Conservation (phyloP, 2,329 filamentous ascomycete genomes). For the Paecilomyces sp. region DNA sequence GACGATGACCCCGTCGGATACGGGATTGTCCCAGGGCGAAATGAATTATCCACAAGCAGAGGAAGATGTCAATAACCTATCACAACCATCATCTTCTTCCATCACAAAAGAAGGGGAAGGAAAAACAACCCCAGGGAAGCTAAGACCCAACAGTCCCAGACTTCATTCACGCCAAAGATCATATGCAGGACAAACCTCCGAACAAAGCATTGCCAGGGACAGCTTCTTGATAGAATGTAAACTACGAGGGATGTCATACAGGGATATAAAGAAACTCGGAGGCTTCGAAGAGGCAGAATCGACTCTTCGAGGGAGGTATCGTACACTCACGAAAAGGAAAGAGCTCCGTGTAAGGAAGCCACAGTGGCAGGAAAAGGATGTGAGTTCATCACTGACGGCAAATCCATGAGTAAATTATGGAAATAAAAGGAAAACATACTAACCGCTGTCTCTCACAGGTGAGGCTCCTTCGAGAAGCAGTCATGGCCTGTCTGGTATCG, state of each 20-base stretch:
- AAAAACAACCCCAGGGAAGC: background rate
- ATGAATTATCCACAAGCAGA: background rate
- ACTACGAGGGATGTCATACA: slow-evolving; percentile 37
- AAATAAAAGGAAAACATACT: background rate
- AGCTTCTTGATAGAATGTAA: slow-evolving; percentile 35
- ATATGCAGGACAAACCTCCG: slow-evolving; percentile 5
- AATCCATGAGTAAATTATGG: background rate
- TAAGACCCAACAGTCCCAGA: background rate
- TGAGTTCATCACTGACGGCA: slow-evolving; percentile 19
- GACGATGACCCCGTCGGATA: background rate
- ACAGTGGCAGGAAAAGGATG: slow-evolving; percentile 36
- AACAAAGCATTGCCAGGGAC: slow-evolving; percentile 23
- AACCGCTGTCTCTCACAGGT: slow-evolving; percentile 19
- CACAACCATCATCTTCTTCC: background rate
- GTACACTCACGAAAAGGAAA: slow-evolving; percentile 39
- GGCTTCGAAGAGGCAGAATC: slow-evolving; percentile 41
- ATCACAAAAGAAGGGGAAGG: background rate
- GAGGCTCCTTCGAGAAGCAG: slow-evolving; percentile 33
- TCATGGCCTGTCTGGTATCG: slow-evolving; percentile 17
- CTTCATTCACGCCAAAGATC: background rate
- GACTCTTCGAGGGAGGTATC: slow-evolving; percentile 40
- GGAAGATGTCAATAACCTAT: background rate
- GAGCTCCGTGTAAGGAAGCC: slow-evolving; percentile 40
- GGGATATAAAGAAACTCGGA: slow-evolving; percentile 38
- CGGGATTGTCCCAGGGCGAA: background rate